Base-by-base conservation (phyloP, 129 eudicot genomes). In the Artemisia argyi region DNA sequence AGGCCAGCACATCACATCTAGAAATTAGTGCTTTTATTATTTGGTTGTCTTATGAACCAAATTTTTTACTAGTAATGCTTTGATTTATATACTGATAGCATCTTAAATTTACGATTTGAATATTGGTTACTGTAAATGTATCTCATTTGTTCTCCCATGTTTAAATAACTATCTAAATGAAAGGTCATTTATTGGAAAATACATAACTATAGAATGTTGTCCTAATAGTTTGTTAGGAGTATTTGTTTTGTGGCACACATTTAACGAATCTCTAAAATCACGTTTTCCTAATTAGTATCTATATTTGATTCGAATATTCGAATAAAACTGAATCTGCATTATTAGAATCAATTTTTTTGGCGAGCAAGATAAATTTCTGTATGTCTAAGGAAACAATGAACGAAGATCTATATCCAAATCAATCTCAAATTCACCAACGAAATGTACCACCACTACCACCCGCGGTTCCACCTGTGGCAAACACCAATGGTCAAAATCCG, bases 391-490 rank as follows among this genome's bases (percentile, higher is more conserved):
- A 57, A 61, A 63, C 72, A 44, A 78, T 78, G 81, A 16, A 64
- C 7, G 72, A 70, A 47, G 65, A 71, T 4, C 50, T n/a, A n/a
- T n/a, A n/a, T n/a, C 22, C 56, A 44, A 65, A 63, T 24, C 77
- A 65, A 78, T 14, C 67, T 64, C 76, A 71, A 64, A 71, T 70
- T 76, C 72, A 78, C 72, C 81, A 78, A 28, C 72, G 72, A 57
- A 78, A 71, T 71, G 77, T 66, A 22, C 66, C 69, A 2, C 48
- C 63, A 51, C 55, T 55, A 51, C 55, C 63, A 48, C 76, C 69
- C 16, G 19, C 58, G 15, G 65, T 75, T 28, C 73, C 32, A 20
- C 14, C 73, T 42, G 3, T n/a, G 6, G 20, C 53, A 6, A 19
- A 53, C 47, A 20, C 22, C 81, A 77, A 42, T 71, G 48, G 47